Conservation (phyloP, 2,329 filamentous ascomycete genomes). For the Xylariales sp. region DNA sequence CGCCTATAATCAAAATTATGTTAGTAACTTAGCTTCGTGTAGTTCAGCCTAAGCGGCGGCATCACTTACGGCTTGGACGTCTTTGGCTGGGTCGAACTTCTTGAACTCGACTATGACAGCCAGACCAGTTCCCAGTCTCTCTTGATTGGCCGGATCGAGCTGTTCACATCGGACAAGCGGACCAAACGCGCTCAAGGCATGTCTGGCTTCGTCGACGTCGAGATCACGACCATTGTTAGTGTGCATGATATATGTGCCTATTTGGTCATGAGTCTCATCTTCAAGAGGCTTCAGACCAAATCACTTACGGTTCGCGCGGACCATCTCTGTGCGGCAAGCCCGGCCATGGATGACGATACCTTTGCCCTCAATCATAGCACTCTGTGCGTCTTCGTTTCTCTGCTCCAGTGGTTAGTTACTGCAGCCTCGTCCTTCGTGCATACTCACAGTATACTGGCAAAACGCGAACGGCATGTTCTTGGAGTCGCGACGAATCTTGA, state of each 20-base stretch:
- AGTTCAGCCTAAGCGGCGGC: not conserved
- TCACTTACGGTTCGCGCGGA: slow-evolving; percentile 52
- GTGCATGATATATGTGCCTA: slow-evolving; percentile 47
- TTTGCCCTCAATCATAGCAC: slow-evolving; percentile 42
- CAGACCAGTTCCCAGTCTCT: slow-evolving; percentile 29
- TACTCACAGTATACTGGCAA: slow-evolving; percentile 55
- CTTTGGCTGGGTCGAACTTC: slow-evolving; percentile 45
- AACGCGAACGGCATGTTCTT: slow-evolving; percentile 60
- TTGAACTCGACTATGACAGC: slow-evolving; percentile 43
- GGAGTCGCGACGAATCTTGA: slow-evolving; percentile 58
- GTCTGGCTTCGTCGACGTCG: slow-evolving; percentile 37
- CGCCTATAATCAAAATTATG: slow-evolving; percentile 16
- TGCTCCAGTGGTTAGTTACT: slow-evolving; percentile 26
- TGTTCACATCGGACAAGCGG: slow-evolving; percentile 34
- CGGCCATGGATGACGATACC: slow-evolving; percentile 49
- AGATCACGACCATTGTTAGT: slow-evolving; percentile 32
- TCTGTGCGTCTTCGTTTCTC: slow-evolving; percentile 44
- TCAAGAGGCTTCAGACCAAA: not conserved
- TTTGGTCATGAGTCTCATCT: slow-evolving; percentile 18
- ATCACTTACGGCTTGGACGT: slow-evolving; percentile 41
- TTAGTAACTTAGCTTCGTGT: slow-evolving; percentile 11
- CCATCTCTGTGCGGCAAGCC: slow-evolving; percentile 55
- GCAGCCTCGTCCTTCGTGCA: not conserved
- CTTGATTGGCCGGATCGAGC: slow-evolving; percentile 29
- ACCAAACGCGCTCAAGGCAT: slow-evolving; percentile 39